Evolutionary conservation across 1,139 yeast genomes (phyloP), one percentile per base, ranked within the genome.

Genomic region (Zhuliangozyma parablackwelliae): DNA sequence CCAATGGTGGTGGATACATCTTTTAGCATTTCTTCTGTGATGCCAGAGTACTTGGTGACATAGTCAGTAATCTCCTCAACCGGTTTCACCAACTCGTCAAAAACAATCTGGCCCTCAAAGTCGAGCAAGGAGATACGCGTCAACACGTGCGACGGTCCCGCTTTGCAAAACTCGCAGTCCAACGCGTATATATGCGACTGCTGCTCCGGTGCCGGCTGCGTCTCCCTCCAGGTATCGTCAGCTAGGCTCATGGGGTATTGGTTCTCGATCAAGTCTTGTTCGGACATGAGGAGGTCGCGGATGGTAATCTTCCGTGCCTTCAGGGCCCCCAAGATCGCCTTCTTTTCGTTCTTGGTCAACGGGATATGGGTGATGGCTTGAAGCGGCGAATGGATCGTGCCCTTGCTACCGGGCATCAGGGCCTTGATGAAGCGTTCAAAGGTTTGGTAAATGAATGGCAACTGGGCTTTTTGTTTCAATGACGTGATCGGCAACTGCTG

Each of bases 91-190:
- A 79, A 69, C 45, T 79, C 73, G 53, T 90, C 96, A 41, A 83
- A 59, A 1, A 90, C 60, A 0, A 79, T 73, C 6, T 73, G 70
- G 9, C 74, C 76, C 28, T 78, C 67, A 50, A 78, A 79, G 53
- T 86, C 79, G 2, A 88, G 72, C 12, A 92, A 50, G 1, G 96
- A 85, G 1, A 87, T 78, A 40, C 97, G 68, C 0, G 97, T 80
- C 30, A 90, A 64, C 3, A 80, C 96, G 33, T 73, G 69, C 0
- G 87, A 88, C 2, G 53, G 46, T 0, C 63, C 75, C 0, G 92
- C 63, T 39, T 71, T 63, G 55, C 96, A 88, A 86, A 92, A 92
- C 59, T 92, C 98, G 63, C 98, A 92, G 60, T 92, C 98, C 20
- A 92, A 51, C 0, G 95, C 94, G 62, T 76, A 87, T 0, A 84